Percentiles rank a stretch among this genome's conserved stretches.
phyloP scores from a whole-genome alignment of 108 stramenopile species.

The Mediolabrus comicus region DNA sequence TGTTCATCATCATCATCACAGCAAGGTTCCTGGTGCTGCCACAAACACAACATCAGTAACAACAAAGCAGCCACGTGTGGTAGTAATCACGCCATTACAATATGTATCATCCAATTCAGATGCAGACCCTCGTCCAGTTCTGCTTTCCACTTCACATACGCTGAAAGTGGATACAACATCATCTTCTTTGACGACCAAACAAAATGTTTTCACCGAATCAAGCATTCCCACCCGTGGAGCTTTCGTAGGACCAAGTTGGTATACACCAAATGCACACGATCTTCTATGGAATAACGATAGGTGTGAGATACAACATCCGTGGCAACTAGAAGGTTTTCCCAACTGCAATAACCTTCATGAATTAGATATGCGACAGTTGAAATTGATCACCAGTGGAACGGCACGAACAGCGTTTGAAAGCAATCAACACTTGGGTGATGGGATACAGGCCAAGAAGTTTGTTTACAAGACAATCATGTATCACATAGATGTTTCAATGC shows the following conservation, averaged over 20 bases:
- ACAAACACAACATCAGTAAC: too few species aligned
- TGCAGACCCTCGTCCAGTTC: neutral
- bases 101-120: neutral
- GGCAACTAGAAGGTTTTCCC: constrained; percentile 33
- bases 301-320: constrained; percentile 35
- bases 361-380: constrained; percentile 21
- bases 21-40: too few species aligned
- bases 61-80: neutral
- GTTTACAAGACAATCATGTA: constrained; percentile 42
- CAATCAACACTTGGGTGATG: neutral
- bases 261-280: constrained; percentile 24
- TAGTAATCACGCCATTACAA: neutral
- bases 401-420: constrained; percentile 33
- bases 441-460: constrained; percentile 13
- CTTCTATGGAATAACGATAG: constrained; percentile 8
- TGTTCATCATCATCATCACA: too few species aligned
- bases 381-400: constrained; percentile 20
- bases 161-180: neutral
- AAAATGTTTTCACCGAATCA: neutral
- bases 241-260: constrained; percentile 9
- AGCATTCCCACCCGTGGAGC: constrained; percentile 16
- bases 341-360: constrained; percentile 51
- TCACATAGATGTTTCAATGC: neutral
- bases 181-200: neutral
- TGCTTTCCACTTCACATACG: neutral